Conservation (phyloP, 164 flowering plant genomes). For the Annona cherimola region DNA sequence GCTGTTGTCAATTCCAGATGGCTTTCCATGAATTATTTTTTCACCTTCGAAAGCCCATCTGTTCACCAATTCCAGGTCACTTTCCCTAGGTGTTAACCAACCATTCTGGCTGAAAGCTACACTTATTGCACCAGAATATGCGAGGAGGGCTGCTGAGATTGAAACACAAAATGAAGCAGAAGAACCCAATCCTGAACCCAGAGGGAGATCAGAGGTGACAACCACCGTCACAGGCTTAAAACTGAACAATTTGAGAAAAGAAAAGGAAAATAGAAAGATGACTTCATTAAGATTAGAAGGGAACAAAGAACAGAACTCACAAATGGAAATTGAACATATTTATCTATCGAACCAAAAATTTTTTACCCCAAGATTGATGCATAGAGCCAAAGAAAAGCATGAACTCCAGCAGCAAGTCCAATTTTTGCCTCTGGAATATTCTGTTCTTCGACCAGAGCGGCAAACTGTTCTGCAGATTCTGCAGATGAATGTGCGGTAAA, state of each 20-base stretch:
- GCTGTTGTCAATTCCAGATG: conserved; percentile 95
- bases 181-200: conserved; percentile 94
- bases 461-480: conserved; percentile 39
- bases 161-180: conserved; percentile 96
- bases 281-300: neutral
- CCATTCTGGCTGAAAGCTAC: conserved; percentile 47
- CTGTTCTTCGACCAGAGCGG: conserved; percentile 58
- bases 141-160: conserved; percentile 75
- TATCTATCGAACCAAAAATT: neutral
- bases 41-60: conserved; percentile 99
- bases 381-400: conserved; percentile 82
- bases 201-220: conserved; percentile 82
- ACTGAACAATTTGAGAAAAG: conserved; percentile 30
- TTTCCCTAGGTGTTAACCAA: conserved; percentile 53
- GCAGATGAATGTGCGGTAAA: conserved; percentile 48
- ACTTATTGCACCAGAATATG: conserved; percentile 41
- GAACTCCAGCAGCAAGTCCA: conserved; percentile 68
- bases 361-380: conserved; percentile 70
- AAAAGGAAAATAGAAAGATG: neutral
- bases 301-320: neutral
- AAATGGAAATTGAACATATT: neutral
- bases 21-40: conserved; percentile 94
- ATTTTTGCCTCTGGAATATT: conserved; percentile 74
- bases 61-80: conserved; percentile 70
- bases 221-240: conserved; percentile 67